Evolutionary conservation across 2,329 filamentous ascomycete species (phyloP).

Genomic region (Tolypocladium album): DNA sequence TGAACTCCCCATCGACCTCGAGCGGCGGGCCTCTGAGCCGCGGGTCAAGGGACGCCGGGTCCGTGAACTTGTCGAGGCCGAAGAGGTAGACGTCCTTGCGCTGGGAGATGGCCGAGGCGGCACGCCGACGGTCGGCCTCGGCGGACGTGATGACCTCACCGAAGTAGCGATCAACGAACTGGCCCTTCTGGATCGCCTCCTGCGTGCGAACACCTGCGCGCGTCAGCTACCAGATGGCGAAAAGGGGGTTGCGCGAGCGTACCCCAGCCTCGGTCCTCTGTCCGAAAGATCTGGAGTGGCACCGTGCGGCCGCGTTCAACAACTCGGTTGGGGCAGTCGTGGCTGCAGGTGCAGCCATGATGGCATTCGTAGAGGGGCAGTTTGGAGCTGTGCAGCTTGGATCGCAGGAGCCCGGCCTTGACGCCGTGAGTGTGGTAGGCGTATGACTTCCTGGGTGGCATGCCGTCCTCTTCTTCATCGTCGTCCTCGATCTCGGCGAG

Average conservation of each 20-base stretch:
- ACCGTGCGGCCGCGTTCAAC: slow-evolving; percentile 65
- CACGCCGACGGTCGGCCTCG: slow-evolving; percentile 57
- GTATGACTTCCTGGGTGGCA: slow-evolving; percentile 30
- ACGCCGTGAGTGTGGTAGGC: slow-evolving; percentile 51
- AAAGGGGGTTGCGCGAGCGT: slow-evolving; percentile 8
- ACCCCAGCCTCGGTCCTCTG: slow-evolving; percentile 66
- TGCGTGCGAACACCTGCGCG: slow-evolving; percentile 50
- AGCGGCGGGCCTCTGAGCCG: slow-evolving; percentile 44
- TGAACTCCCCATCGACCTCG: slow-evolving; percentile 62
- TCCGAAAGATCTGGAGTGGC: slow-evolving; percentile 68
- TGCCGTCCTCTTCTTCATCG: slow-evolving; percentile 33
- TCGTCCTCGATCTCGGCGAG: slow-evolving; percentile 50
- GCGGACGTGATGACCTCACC: slow-evolving; percentile 56
- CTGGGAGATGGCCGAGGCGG: slow-evolving; percentile 39
- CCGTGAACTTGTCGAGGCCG: slow-evolving; percentile 68
- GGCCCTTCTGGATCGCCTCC: slow-evolving; percentile 54
- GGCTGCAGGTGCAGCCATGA: slow-evolving; percentile 53
- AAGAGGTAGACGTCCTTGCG: slow-evolving; percentile 74
- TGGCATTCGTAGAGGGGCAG: slow-evolving; percentile 75
- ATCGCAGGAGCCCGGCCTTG: slow-evolving; percentile 41
- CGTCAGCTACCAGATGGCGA: neutral
- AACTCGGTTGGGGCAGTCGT: slow-evolving; percentile 60
- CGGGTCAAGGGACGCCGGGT: slow-evolving; percentile 43
- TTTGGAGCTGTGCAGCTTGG: slow-evolving; percentile 39
- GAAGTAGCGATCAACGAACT: slow-evolving; percentile 72